Evolutionary conservation across 495 filamentous ascomycete genomes (phyloP).

Genomic region (Tuber microsphaerosporum): DNA sequence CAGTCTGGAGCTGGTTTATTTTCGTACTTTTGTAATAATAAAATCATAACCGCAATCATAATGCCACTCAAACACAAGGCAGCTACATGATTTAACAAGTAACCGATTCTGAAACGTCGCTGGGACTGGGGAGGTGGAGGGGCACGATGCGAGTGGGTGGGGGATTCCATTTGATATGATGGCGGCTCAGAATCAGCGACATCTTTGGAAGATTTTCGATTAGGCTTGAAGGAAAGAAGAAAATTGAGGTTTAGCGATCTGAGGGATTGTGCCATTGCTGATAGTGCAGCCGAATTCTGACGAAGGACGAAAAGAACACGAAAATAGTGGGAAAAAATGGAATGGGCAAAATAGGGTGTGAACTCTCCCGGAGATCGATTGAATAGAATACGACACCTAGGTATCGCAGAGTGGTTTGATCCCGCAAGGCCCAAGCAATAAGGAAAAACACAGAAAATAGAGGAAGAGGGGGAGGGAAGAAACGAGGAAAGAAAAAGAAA

Average conservation of each 20-base stretch:
- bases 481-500: not conserved
- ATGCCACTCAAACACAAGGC: constrained; percentile 16
- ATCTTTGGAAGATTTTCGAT: constrained; percentile 1
- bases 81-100: not conserved
- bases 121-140: constrained; percentile 4
- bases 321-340: not conserved
- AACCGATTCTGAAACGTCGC: constrained; percentile 23
- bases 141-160: constrained; percentile 7
- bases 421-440: not conserved
- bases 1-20: constrained; percentile 10
- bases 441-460: not conserved
- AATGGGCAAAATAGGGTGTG: not conserved
- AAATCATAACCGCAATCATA: constrained; percentile 13
- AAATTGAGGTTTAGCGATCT: constrained; percentile 3
- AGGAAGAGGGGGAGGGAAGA: not conserved
- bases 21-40: constrained; percentile 18
- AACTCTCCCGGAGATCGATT: constrained; percentile 11
- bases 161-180: constrained; percentile 15
- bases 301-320: not conserved
- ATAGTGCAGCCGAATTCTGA: not conserved
- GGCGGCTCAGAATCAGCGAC: constrained; percentile 14
- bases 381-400: not conserved
- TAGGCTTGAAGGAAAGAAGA: not conserved
- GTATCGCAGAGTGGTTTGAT: not conserved
- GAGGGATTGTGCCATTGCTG: not conserved